These are phyloP conservation scores for Yamadazyma taylorii DNA, from an alignment of 1,139 yeast genomes.

Conservation along the genomic window DNA sequence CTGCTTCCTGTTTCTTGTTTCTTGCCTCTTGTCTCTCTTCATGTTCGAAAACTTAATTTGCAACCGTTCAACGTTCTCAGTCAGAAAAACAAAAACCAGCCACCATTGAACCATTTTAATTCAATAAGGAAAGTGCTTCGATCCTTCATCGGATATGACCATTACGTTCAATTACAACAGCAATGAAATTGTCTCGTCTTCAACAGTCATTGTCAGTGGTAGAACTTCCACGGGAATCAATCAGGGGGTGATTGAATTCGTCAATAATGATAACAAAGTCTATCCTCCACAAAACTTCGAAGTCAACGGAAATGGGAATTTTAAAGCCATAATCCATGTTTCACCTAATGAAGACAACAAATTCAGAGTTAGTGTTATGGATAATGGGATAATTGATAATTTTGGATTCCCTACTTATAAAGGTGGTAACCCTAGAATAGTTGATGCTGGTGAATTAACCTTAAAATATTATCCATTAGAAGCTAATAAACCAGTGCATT, in stretches of 20 bases:
- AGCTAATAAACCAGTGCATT: conserved; percentile 76
- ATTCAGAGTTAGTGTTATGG: conserved; percentile 30
- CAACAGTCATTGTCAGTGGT: conserved; percentile 42
- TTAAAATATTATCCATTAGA: conserved; percentile 59
- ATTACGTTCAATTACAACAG: conserved; percentile 35
- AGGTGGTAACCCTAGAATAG: conserved; percentile 18
- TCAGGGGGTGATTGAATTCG: conserved; percentile 32
- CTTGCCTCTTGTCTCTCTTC: too few relatives aligned
- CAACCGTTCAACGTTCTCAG: background rate
- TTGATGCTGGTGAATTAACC: conserved; percentile 26
- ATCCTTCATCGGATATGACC: conserved; percentile 21
- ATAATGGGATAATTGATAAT: conserved; percentile 25
- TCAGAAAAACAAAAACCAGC: background rate
- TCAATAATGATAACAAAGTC: conserved; percentile 42
- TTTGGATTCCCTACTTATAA: conserved; percentile 31
- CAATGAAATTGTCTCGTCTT: conserved; percentile 43
- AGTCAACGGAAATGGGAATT: conserved; percentile 58
- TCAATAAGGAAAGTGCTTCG: too few relatives aligned
- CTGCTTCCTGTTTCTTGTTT: too few relatives aligned
- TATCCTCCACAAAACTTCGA: conserved; percentile 76
- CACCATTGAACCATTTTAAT: too few relatives aligned
- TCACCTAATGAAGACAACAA: conserved; percentile 59
- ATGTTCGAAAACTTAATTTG: background rate
- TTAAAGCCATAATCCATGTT: conserved; percentile 74
- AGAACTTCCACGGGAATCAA: conserved; percentile 18